phyloP scores from a whole-genome alignment of 306 rosid species.

The Arachis stenosperma region DNA sequence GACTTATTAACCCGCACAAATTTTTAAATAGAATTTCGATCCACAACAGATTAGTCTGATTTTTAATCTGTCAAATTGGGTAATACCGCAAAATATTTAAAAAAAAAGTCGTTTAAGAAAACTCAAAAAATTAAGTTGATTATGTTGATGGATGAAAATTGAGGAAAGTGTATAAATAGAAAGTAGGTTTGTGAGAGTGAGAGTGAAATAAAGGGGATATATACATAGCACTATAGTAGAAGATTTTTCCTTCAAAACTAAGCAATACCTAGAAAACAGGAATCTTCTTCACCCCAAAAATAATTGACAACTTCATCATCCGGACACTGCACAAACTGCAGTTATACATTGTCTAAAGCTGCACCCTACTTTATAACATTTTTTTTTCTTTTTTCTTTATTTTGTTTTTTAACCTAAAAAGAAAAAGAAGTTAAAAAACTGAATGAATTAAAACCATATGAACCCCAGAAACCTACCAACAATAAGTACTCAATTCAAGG shows the following conservation, averaged over 20 bases:
- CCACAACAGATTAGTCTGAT: no score
- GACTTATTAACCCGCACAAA: no score
- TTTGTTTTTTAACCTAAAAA: no score
- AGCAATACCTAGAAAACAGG: conserved; percentile 47
- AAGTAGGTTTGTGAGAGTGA: not conserved
- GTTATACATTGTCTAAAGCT: conserved; percentile 41
- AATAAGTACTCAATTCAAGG: not conserved
- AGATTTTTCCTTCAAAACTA: conserved; percentile 38
- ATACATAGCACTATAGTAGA: not conserved
- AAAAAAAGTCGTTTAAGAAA: no score
- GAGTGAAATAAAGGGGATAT: no score
- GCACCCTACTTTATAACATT: conserved; percentile 37
- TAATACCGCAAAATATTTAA: no score
- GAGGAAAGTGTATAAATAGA: not conserved
- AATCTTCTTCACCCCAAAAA: conserved; percentile 42
- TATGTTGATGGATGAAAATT: no score
- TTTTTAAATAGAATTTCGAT: no score
- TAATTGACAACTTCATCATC: conserved; percentile 51
- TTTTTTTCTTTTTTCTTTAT: not conserved
- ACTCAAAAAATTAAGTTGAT: no score
- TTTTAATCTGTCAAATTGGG: no score
- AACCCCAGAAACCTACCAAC: conserved; percentile 38
- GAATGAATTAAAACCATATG: conserved; percentile 29
- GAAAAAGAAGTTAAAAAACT: conserved; percentile 29
- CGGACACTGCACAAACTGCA: conserved; percentile 45